These are phyloP conservation scores for Pleurotus djamor DNA, from an alignment of 768 basidiomycete genomes.

Conservation along the genomic window DNA sequence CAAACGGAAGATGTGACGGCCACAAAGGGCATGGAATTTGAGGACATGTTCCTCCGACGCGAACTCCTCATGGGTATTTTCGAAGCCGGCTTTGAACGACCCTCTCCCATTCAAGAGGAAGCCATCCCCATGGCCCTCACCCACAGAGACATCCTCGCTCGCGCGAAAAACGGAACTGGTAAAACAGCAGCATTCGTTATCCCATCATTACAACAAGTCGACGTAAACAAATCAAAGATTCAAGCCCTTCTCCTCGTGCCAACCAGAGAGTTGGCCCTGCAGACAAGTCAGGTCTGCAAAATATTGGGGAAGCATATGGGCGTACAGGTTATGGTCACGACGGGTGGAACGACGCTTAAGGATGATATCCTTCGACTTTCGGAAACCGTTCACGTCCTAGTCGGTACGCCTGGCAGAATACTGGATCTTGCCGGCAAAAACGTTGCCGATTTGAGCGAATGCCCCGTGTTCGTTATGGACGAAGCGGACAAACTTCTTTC, in stretches of 20 bases:
- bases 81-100: slow-evolving; percentile 95
- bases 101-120: slow-evolving; percentile 99
- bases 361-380: slow-evolving; percentile 94
- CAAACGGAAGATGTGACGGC: slow-evolving; percentile 97
- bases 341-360: slow-evolving; percentile 95
- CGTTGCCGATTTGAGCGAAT: slow-evolving; percentile 92
- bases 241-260: slow-evolving; percentile 97
- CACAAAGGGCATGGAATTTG: slow-evolving; percentile 93
- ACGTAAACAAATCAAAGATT: slow-evolving; percentile 80
- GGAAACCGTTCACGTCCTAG: slow-evolving; percentile 92
- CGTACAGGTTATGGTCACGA: slow-evolving; percentile 98
- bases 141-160: slow-evolving; percentile 91
- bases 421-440: slow-evolving; percentile 91
- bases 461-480: slow-evolving; percentile 98
- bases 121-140: slow-evolving; percentile 94
- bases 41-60: slow-evolving; percentile 88
- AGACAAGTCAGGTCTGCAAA: slow-evolving; percentile 99
- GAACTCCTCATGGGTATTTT: slow-evolving; percentile 99
- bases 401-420: slow-evolving; percentile 96
- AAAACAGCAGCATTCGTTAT: slow-evolving; percentile 99
- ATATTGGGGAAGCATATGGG: slow-evolving; percentile 95
- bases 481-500: slow-evolving; percentile 98
- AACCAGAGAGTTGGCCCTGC: slow-evolving; percentile 97
- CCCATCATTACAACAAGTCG: slow-evolving; percentile 91
- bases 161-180: slow-evolving; percentile 96